phyloP scores from a whole-genome alignment of 78 protist genomes.

The Cavenderia fasciculata region DNA sequence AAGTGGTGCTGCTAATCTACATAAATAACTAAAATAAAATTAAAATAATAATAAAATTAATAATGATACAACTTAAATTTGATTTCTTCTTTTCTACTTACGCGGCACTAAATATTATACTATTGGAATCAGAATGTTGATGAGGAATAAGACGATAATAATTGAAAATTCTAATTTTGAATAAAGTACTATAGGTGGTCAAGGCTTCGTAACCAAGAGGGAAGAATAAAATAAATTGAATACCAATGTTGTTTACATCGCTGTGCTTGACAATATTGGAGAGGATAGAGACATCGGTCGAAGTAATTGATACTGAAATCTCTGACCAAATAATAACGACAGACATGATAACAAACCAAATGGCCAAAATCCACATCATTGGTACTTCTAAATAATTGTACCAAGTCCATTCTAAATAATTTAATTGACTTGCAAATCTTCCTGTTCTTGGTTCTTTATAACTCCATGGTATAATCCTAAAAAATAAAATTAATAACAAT shows the following conservation, averaged over 20 bases:
- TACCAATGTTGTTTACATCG: conserved; percentile 6
- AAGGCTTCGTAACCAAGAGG: conserved; percentile 66
- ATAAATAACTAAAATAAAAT: conserved; percentile 32
- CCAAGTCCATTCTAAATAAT: conserved; percentile 66
- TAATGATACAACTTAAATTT: not conserved
- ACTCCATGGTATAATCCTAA: conserved; percentile 24
- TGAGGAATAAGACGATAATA: conserved; percentile 70
- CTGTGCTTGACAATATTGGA: conserved; percentile 36
- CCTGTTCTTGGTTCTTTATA: conserved; percentile 61
- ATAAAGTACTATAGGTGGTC: conserved; percentile 40
- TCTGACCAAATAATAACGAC: conserved; percentile 49
- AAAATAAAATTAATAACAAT: too few relatives aligned
- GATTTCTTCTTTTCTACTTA: not conserved
- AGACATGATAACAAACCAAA: conserved; percentile 22
- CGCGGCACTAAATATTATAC: conserved; percentile 77
- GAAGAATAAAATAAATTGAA: conserved; percentile 53
- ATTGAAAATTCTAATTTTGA: conserved; percentile 67
- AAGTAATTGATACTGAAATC: conserved; percentile 18
- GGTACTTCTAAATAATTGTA: conserved; percentile 23
- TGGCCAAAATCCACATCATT: not conserved
- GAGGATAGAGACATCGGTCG: conserved; percentile 35
- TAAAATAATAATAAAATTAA: not conserved
- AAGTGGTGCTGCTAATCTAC: conserved; percentile 76
- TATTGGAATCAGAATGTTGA: conserved; percentile 64
- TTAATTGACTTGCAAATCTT: conserved; percentile 13